These are phyloP conservation scores for Ballota nigra DNA, from an alignment of 257 asterid genomes.

Conservation along the genomic window DNA sequence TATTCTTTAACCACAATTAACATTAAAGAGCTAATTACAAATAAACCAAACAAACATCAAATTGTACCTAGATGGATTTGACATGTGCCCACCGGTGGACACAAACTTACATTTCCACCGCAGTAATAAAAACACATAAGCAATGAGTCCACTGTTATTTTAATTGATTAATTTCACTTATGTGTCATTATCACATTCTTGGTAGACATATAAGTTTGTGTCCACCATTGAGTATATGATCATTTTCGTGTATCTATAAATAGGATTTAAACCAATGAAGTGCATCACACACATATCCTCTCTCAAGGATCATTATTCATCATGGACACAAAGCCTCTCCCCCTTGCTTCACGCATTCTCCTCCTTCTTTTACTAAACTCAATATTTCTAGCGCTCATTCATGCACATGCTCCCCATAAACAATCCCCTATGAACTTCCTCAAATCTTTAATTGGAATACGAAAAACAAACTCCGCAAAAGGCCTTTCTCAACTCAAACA, in stretches of 20 bases:
- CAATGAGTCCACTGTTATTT: too few species aligned
- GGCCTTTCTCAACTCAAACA: constrained; percentile 15
- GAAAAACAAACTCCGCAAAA: constrained; percentile 5
- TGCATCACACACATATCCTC: background rate
- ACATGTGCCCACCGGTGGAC: too few species aligned
- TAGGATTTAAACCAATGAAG: background rate
- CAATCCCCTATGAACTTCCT: constrained; percentile 10
- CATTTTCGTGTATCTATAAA: background rate
- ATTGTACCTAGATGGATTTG: too few species aligned
- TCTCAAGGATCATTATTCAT: background rate
- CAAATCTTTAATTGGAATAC: constrained; percentile 11
- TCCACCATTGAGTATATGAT: too few species aligned
- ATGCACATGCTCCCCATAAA: background rate
- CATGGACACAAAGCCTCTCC: background rate
- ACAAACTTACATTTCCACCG: too few species aligned
- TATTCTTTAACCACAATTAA: background rate
- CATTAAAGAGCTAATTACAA: background rate
- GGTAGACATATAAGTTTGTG: too few species aligned
- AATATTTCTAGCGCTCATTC: background rate
- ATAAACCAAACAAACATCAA: too few species aligned
- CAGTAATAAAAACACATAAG: too few species aligned
- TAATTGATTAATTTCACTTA: too few species aligned
- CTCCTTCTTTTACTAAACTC: constrained; percentile 8
- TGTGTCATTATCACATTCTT: too few species aligned
- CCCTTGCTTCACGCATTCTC: background rate